These are phyloP conservation scores for Arthrocladium fulminans DNA, from an alignment of 2,329 filamentous ascomycete genomes.

Conservation along the genomic window DNA sequence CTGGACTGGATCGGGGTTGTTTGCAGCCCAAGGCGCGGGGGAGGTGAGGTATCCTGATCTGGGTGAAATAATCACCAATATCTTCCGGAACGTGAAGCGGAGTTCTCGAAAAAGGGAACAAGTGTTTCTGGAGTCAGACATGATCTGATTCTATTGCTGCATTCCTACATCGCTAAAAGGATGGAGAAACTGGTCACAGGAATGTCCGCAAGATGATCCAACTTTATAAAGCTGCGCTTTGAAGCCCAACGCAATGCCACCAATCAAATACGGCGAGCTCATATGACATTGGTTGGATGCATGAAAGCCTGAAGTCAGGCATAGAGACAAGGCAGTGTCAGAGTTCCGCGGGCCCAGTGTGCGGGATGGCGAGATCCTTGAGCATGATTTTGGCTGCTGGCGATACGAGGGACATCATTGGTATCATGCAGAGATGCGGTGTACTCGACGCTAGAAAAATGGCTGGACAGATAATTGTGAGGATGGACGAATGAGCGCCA, in stretches of 20 bases:
- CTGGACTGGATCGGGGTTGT: no score
- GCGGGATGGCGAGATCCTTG: background rate
- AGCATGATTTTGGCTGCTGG: background rate
- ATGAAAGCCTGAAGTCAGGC: background rate
- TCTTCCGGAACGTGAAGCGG: background rate
- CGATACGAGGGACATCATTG: no score
- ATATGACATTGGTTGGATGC: background rate
- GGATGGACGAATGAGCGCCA: background rate
- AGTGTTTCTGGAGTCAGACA: background rate
- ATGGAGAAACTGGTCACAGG: background rate
- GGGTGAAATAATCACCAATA: background rate
- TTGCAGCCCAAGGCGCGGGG: no score
- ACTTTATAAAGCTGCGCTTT: background rate
- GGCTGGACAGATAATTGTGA: background rate
- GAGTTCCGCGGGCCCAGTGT: background rate
- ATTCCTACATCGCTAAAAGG: background rate
- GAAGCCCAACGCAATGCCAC: conserved; percentile 7
- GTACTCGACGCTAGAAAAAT: background rate
- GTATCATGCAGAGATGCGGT: conserved; percentile 3
- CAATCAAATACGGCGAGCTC: background rate
- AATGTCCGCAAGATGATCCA: background rate
- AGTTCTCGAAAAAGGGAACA: background rate
- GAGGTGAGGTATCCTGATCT: no score
- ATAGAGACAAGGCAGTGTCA: background rate
- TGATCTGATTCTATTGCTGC: background rate